Percentiles rank a stretch among this genome's conserved stretches.
Evolutionary conservation across 2,329 filamentous ascomycete genomes (phyloP).

Genomic region (Phaeoacremonium minimum): DNA sequence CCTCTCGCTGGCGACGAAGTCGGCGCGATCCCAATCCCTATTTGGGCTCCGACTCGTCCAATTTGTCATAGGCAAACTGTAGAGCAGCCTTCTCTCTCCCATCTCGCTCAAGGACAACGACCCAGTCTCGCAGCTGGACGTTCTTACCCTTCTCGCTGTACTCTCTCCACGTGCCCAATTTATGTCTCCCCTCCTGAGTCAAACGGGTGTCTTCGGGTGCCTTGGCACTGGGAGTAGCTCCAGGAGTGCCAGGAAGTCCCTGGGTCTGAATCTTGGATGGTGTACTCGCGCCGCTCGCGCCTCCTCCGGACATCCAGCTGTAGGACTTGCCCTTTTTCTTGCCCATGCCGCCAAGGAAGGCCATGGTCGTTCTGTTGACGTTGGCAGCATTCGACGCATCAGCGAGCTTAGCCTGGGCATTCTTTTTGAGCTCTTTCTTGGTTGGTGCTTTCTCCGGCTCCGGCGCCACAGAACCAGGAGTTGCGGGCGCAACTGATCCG

Average conservation of each 20-base stretch:
- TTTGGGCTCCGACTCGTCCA: conserved; percentile 45
- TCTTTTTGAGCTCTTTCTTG: conserved; percentile 82
- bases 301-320: conserved; percentile 66
- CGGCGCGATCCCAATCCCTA: conserved; percentile 15
- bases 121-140: conserved; percentile 81
- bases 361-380: conserved; percentile 77
- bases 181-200: conserved; percentile 55
- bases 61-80: conserved; percentile 49
- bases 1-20: background rate
- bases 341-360: conserved; percentile 54
- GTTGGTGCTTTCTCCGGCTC: conserved; percentile 66
- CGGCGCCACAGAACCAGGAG: conserved; percentile 58
- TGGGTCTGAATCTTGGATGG: conserved; percentile 29
- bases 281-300: conserved; percentile 48
- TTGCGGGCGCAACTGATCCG: conserved; percentile 54
- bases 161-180: conserved; percentile 73
- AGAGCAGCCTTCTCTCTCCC: conserved; percentile 62
- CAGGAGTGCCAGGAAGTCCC: conserved; percentile 23
- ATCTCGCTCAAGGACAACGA: conserved; percentile 75
- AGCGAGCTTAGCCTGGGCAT: conserved; percentile 68
- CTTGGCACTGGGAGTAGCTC: conserved; percentile 12
- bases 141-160: conserved; percentile 70
- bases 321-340: conserved; percentile 65
- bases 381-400: conserved; percentile 77
- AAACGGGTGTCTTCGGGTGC: conserved; percentile 35